phyloP scores from a whole-genome alignment of 352 stramenopile genomes.

The Globisporangium cystogenes region DNA sequence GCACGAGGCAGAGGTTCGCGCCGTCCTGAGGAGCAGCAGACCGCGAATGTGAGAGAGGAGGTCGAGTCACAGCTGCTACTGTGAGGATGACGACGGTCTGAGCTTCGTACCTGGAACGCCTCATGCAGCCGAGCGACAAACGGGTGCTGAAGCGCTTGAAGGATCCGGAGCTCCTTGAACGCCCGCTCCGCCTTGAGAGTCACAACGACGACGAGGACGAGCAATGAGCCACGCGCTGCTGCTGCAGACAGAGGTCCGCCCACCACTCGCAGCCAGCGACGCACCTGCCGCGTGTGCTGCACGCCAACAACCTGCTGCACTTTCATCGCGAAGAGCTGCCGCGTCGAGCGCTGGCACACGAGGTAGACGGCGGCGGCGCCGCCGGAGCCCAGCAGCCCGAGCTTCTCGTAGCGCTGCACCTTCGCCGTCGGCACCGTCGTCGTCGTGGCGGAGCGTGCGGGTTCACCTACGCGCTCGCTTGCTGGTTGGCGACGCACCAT shows the following conservation, averaged over 20 bases:
- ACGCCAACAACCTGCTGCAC: slow-evolving; percentile 12
- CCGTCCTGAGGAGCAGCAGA: slow-evolving; percentile 9
- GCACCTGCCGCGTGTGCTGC: slow-evolving; percentile 12
- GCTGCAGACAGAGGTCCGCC: too few species aligned
- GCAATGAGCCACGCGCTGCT: not conserved
- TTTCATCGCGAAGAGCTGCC: slow-evolving; percentile 24
- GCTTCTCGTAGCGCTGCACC: slow-evolving; percentile 19
- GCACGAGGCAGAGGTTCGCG: slow-evolving; percentile 19
- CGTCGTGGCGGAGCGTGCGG: too few species aligned
- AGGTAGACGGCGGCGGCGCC: slow-evolving; percentile 26
- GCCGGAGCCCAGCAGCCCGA: slow-evolving; percentile 21
- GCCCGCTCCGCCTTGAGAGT: slow-evolving; percentile 15
- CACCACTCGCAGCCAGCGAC: not conserved
- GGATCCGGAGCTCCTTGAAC: slow-evolving; percentile 20
- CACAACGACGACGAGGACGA: too few species aligned
- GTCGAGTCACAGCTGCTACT: too few species aligned
- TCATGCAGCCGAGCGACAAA: slow-evolving; percentile 22
- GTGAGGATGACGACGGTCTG: too few species aligned
- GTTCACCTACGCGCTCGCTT: not conserved
- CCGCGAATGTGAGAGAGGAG: not conserved
- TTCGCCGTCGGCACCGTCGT: too few species aligned
- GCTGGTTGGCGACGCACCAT: too few species aligned
- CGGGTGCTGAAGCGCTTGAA: slow-evolving; percentile 22
- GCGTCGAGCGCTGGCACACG: slow-evolving; percentile 15
- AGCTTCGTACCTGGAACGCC: slow-evolving; percentile 12